phyloP scores from a whole-genome alignment of 495 filamentous ascomycete genomes.

The Penicillium canescens region DNA sequence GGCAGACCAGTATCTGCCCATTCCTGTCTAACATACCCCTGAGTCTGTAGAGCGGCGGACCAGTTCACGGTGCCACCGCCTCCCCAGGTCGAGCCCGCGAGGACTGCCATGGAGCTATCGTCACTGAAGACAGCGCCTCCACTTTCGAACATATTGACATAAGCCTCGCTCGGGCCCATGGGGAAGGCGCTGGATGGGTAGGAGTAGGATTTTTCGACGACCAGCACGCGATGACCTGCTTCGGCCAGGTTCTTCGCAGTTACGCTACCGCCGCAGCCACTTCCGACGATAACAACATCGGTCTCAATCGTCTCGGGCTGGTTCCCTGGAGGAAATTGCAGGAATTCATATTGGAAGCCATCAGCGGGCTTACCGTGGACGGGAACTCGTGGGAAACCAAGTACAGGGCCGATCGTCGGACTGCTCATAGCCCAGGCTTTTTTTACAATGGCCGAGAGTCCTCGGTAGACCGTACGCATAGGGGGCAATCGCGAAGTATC shows the following conservation, averaged over 20 bases:
- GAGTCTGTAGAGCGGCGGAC: slow-evolving; percentile 81
- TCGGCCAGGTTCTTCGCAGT: slow-evolving; percentile 78
- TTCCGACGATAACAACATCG: slow-evolving; percentile 84
- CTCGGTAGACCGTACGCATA: slow-evolving; percentile 57
- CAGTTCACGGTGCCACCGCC: slow-evolving; percentile 89
- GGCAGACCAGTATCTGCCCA: slow-evolving; percentile 74
- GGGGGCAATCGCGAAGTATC: slow-evolving; percentile 55
- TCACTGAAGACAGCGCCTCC: slow-evolving; percentile 55
- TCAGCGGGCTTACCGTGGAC: slow-evolving; percentile 59
- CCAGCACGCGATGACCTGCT: slow-evolving; percentile 70
- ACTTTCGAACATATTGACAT: slow-evolving; percentile 63
- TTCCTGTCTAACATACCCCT: slow-evolving; percentile 76
- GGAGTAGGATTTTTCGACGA: slow-evolving; percentile 80
- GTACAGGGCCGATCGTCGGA: slow-evolving; percentile 53
- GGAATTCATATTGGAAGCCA: slow-evolving; percentile 54
- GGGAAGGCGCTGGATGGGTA: slow-evolving; percentile 73
- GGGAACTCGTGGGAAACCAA: slow-evolving; percentile 64
- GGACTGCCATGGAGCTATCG: slow-evolving; percentile 59
- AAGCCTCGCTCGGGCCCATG: slow-evolving; percentile 60
- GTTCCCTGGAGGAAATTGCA: slow-evolving; percentile 49
- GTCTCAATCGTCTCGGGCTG: slow-evolving; percentile 62
- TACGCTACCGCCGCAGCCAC: slow-evolving; percentile 85
- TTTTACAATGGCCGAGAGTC: slow-evolving; percentile 55
- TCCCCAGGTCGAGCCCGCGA: slow-evolving; percentile 78
- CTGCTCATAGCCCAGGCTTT: slow-evolving; percentile 60